Base-by-base conservation (phyloP, 208 protist genomes). In the Trypanosoma melophagium region DNA sequence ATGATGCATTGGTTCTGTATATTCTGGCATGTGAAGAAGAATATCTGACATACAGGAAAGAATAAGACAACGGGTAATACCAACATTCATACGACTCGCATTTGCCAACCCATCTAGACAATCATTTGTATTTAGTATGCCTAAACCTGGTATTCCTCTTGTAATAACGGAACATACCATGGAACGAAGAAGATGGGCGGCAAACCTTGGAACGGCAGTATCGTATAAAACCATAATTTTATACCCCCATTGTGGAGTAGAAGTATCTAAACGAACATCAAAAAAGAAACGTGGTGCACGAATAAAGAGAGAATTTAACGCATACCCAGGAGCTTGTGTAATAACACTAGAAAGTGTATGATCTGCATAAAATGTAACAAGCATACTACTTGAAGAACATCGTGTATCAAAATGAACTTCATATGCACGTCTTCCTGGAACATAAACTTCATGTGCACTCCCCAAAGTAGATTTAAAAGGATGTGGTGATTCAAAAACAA, bases 191-290 rank as follows among this genome's bases (percentile, higher is more conserved):
- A 91, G 54, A 9, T 75, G 71, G 55, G 87, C 81, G 10, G 89
- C 89, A n/a, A 64, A 77, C 13, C 86, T 75, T 67, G 90, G 83
- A 13, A 72, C 69, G 12, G 76, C 73, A 57, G 68, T 77, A 55
- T 92, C 80, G 71, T 84, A 89, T 38, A 97, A 77, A 38, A 94
- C 77, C 28, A 74, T 56, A 40, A 95, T 53, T 41, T 84, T 86
- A 75, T 92, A 93, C n/a, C 92, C 92, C 89, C 89, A 95, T 72
- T 92, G 90, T 1, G 80, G 66, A 14, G 56, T 74, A 35, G 82
- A 71, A 17, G 77, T 66, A 57, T 84, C 80, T 55, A 79, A 83
- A 22, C 86, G 80, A 3, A 90, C 70, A 59, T 84, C 80, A 41
- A 93, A 66, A 55, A 84, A 92, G 54, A 96, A 84, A 10, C 81